Percentiles rank a stretch among this genome's conserved stretches.
Evolutionary conservation across 2,329 filamentous ascomycete genomes (phyloP).

Genomic region (Aspergillus tubingensis): DNA sequence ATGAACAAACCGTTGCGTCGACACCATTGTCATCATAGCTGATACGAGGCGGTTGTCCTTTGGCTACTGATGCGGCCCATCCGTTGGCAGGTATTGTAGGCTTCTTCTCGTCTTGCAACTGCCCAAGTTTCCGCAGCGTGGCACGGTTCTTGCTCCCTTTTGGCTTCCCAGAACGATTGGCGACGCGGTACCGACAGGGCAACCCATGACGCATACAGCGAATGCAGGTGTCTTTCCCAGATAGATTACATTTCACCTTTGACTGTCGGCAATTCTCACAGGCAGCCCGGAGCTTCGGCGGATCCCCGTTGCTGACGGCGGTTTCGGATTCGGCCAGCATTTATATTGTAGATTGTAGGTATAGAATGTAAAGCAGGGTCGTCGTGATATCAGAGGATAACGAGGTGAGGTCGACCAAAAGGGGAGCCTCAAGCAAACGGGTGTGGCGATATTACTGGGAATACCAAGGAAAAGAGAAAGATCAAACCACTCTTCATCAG

Average conservation of each 20-base stretch:
- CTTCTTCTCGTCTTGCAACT: constrained; percentile 35
- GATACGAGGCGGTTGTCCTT: constrained; percentile 7
- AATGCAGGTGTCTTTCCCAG: constrained; percentile 39
- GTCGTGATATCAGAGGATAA: not conserved
- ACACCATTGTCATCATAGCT: constrained; percentile 9
- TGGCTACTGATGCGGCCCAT: constrained; percentile 1
- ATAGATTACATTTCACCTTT: constrained; percentile 43
- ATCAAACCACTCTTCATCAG: not conserved
- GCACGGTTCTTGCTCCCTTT: constrained; percentile 44
- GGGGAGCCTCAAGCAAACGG: not conserved
- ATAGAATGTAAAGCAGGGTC: not conserved
- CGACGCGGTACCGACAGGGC: constrained; percentile 40
- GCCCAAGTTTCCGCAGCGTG: constrained; percentile 39
- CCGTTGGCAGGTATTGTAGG: constrained; percentile 15
- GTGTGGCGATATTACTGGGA: not conserved
- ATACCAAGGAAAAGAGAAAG: not conserved
- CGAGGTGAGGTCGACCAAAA: not conserved
- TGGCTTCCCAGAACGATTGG: constrained; percentile 43
- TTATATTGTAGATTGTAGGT: not conserved
- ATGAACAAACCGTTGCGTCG: constrained; percentile 4
- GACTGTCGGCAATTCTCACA: constrained; percentile 45
- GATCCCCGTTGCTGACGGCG: constrained; percentile 25
- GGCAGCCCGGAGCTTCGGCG: constrained; percentile 40
- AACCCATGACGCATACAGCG: constrained; percentile 42
- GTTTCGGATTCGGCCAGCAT: constrained; percentile 33